Conservation (phyloP, 805 yeast species). For the Ogataea degrootiae region DNA sequence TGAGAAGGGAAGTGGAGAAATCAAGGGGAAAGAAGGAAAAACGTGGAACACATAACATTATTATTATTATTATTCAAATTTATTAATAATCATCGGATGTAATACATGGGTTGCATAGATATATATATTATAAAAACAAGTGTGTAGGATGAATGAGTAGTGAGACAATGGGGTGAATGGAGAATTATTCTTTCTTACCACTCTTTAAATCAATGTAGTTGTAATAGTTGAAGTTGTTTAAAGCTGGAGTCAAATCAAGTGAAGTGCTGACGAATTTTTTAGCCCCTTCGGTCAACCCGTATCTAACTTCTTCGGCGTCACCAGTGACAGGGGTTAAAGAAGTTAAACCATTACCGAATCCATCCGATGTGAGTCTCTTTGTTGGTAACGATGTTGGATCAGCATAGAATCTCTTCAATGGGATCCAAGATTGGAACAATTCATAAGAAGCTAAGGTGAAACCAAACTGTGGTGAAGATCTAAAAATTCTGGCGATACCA, state of each 20-base stretch:
- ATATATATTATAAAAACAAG: too few species aligned
- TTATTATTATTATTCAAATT: not conserved
- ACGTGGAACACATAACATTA: too few species aligned
- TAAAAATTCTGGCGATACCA: conserved; percentile 86
- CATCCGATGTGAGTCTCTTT: conserved; percentile 15
- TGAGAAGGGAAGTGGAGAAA: too few species aligned
- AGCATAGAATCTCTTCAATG: conserved; percentile 45
- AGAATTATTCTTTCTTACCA: conserved; percentile 7
- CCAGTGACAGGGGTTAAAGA: conserved; percentile 20
- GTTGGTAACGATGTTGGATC: conserved; percentile 16
- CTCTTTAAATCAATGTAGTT: conserved; percentile 21
- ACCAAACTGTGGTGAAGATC: conserved; percentile 98
- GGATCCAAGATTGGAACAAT: conserved; percentile 73
- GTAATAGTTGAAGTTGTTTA: conserved; percentile 25
- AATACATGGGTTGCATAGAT: too few species aligned
- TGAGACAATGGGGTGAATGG: not conserved
- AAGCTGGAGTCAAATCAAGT: conserved; percentile 27
- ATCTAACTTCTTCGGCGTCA: conserved; percentile 19
- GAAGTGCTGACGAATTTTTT: conserved; percentile 28
- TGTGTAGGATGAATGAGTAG: conserved; percentile 2
- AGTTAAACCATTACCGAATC: conserved; percentile 22
- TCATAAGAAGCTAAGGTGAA: conserved; percentile 98
- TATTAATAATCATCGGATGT: not conserved
- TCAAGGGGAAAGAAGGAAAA: too few species aligned
- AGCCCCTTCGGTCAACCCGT: conserved; percentile 27